Percentiles rank a stretch among this genome's conserved stretches.
Evolutionary conservation across 2,329 filamentous ascomycete genomes (phyloP).

Genomic region (Leptodontidium sp.): DNA sequence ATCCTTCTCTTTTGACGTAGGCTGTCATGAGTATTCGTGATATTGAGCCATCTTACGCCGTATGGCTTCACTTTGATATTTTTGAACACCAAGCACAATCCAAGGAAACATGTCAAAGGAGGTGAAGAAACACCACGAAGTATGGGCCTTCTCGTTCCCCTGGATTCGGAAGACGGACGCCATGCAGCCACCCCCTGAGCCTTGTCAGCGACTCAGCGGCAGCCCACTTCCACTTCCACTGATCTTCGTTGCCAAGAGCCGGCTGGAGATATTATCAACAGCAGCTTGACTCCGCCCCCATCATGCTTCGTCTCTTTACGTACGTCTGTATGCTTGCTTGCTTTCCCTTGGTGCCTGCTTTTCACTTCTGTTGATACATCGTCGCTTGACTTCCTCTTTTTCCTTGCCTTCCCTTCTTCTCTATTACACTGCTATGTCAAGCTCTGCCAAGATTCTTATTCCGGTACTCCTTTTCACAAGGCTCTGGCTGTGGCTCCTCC

Average conservation of each 20-base stretch:
- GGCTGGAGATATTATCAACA: slow-evolving; percentile 12
- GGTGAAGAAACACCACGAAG: no score
- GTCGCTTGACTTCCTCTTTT: neutral
- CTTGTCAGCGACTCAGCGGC: neutral
- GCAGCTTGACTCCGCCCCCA: neutral
- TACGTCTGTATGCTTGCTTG: neutral
- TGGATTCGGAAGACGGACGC: neutral
- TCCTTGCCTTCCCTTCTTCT: neutral
- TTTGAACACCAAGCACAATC: no score
- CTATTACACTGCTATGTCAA: neutral
- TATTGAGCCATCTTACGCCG: no score
- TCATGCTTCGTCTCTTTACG: neutral
- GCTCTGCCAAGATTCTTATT: neutral
- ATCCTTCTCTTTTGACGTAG: neutral
- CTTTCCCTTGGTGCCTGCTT: neutral
- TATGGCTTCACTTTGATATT: no score
- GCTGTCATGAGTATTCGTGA: no score
- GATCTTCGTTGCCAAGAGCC: slow-evolving; percentile 15
- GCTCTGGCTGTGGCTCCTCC: neutral
- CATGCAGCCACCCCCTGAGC: neutral
- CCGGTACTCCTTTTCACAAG: neutral
- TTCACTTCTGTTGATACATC: neutral
- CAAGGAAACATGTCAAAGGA: no score
- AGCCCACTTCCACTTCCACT: neutral
- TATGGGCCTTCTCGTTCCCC: neutral